A percentile compares a stretch with the other conserved stretches of the same genome.
Evolutionary conservation across 2,329 filamentous ascomycete genomes (phyloP).

Genomic region (Penicillium sp.): DNA sequence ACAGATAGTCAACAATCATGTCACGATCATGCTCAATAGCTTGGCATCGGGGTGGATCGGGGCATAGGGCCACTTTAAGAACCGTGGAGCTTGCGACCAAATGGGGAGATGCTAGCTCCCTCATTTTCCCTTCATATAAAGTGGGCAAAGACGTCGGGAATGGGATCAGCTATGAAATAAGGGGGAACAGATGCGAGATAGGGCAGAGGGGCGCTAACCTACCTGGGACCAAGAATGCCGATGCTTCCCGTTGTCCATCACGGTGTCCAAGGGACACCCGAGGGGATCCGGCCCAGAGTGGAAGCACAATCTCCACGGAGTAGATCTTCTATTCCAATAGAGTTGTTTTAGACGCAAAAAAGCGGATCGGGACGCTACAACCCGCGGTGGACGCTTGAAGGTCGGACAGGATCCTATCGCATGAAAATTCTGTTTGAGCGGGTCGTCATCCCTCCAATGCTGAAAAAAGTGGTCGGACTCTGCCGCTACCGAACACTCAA

Average conservation of each 20-base stretch:
- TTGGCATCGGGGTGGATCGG: not conserved
- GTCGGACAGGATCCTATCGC: not conserved
- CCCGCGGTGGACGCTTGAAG: not conserved
- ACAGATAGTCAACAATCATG: not conserved
- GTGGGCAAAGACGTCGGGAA: not conserved
- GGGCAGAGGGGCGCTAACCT: not conserved
- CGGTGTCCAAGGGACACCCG: not conserved
- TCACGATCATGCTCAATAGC: not conserved
- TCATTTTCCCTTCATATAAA: not conserved
- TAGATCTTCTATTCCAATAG: not conserved
- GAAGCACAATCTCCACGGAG: not conserved
- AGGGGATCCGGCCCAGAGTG: not conserved
- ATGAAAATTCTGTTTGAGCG: not conserved
- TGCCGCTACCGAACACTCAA: not conserved
- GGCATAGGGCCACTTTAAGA: not conserved
- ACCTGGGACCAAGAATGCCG: slow-evolving; percentile 5
- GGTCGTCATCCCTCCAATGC: not conserved
- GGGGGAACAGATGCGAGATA: not conserved
- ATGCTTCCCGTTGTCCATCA: not conserved
- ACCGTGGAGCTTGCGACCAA: not conserved
- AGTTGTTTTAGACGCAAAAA: not conserved
- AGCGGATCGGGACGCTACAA: slow-evolving; percentile 2
- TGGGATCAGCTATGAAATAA: not conserved
- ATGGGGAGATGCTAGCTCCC: not conserved
- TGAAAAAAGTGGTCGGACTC: not conserved